Percentiles rank a stretch among this genome's conserved stretches.
Evolutionary conservation across 108 stramenopile species (phyloP).

Genomic region (Nitzschia sp.): DNA sequence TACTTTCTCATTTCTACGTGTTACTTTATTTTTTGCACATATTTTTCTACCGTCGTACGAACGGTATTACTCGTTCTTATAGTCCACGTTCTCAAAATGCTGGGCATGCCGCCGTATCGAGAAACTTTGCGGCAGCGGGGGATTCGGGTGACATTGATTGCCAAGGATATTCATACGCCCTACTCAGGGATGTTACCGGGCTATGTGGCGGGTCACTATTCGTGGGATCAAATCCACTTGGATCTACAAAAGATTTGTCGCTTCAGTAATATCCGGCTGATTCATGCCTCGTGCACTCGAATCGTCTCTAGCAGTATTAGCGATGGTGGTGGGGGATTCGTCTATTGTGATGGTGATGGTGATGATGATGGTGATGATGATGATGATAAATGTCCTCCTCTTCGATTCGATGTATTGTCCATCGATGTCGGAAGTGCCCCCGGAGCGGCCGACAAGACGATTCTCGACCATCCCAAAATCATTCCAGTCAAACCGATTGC

Average conservation of each 20-base stretch:
- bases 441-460: background rate
- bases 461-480: constrained; percentile 18
- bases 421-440: constrained; percentile 75
- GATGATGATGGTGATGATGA: constrained; percentile 41
- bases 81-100: constrained; percentile 75
- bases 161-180: constrained; percentile 67
- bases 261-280: constrained; percentile 42
- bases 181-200: constrained; percentile 89
- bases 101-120: constrained; percentile 26
- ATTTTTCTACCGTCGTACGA: too few relatives aligned
- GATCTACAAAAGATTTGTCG: constrained; percentile 56
- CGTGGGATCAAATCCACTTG: constrained; percentile 72
- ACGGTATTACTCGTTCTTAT: too few relatives aligned
- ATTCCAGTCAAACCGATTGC: constrained; percentile 83
- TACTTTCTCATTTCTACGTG: too few relatives aligned
- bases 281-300: constrained; percentile 49
- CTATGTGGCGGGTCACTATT: constrained; percentile 78
- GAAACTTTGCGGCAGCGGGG: constrained; percentile 15
- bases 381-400: constrained; percentile 33
- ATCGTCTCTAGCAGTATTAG: constrained; percentile 26
- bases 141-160: constrained; percentile 61
- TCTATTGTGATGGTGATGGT: constrained; percentile 11
- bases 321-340: constrained; percentile 11
- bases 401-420: constrained; percentile 62
- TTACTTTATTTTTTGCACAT: too few relatives aligned